Conservation (phyloP, 495 filamentous ascomycete species). For the Choiromyces venosus region DNA sequence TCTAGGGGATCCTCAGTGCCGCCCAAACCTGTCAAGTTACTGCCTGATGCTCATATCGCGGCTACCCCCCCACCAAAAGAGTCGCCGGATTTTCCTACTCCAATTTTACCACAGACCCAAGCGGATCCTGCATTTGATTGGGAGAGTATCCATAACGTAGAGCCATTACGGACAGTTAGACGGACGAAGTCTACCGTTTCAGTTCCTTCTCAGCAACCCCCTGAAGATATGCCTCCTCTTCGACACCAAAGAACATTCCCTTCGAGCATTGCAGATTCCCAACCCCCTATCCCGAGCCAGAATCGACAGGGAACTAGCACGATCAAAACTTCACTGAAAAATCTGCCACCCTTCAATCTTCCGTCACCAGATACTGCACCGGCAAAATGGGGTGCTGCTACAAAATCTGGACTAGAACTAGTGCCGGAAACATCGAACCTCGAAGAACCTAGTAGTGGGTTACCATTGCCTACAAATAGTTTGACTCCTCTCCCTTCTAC, state of each 20-base stretch:
- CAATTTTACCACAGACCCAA: background rate
- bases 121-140: background rate
- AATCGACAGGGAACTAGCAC: background rate
- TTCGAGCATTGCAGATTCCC: conserved; percentile 15
- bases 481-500: conserved; percentile 19
- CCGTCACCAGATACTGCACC: conserved; percentile 4
- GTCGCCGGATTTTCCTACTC: background rate
- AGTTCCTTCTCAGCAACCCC: background rate
- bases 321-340: conserved; percentile 24
- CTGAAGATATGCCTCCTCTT: background rate
- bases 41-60: background rate
- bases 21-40: background rate
- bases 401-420: conserved; percentile 22
- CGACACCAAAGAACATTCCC: background rate
- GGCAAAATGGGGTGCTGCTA: background rate
- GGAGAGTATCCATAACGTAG: background rate
- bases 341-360: conserved; percentile 38
- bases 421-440: conserved; percentile 30
- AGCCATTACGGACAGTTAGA: background rate
- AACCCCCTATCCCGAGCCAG: background rate
- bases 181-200: background rate
- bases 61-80: background rate
- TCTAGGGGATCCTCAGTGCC: background rate
- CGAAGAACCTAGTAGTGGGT: conserved; percentile 5
- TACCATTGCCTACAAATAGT: conserved; percentile 14